Conservation (phyloP, 257 asterid genomes). For the Ballota nigra region DNA sequence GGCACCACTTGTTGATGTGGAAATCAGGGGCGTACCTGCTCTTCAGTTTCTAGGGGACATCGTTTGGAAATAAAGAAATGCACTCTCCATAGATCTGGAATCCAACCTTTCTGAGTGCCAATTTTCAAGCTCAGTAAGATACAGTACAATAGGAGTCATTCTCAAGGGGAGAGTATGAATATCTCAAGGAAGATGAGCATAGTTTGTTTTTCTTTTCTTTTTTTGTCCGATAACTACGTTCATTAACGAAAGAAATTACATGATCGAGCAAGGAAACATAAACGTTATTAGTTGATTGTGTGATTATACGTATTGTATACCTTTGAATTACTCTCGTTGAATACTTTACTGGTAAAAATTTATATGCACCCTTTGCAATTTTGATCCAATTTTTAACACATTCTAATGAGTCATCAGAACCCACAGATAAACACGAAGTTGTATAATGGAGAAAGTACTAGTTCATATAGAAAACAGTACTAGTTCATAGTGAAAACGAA, state of each 20-base stretch:
- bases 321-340: background rate
- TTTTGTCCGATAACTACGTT: background rate
- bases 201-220: background rate
- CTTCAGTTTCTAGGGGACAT: slow-evolving; percentile 94
- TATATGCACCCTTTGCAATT: background rate
- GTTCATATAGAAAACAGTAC: too few species aligned
- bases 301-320: background rate
- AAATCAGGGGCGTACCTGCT: slow-evolving; percentile 98
- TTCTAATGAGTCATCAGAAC: too few species aligned
- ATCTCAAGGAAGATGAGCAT: background rate
- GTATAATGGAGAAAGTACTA: too few species aligned
- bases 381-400: too few species aligned
- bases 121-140: background rate
- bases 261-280: background rate
- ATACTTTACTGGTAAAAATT: background rate
- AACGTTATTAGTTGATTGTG: background rate
- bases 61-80: slow-evolving; percentile 74
- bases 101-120: slow-evolving; percentile 1
- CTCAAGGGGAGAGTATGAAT: background rate
- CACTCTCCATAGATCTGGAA: background rate
- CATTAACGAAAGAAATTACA: background rate
- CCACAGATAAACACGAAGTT: too few species aligned
- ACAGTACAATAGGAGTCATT: background rate
- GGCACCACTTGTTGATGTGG: slow-evolving; percentile 97
- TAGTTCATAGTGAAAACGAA: too few species aligned